Base-by-base conservation (phyloP, 2,329 filamentous ascomycete species). In the Colletotrichum aenigma region DNA sequence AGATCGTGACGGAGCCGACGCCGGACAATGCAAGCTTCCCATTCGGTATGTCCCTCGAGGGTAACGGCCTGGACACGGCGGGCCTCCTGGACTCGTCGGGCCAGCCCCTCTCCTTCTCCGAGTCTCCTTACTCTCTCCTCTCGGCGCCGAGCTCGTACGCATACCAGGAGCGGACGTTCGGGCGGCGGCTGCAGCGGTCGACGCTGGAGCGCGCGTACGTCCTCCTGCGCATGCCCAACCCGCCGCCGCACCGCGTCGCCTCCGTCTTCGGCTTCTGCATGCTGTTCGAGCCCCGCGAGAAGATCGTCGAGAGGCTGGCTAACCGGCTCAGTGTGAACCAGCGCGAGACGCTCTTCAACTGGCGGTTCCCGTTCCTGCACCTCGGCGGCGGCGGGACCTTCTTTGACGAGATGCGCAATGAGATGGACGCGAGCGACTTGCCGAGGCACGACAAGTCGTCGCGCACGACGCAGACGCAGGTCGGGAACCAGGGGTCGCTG, bases 211-310 rank as follows among this genome's bases (percentile, higher is more conserved):
- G 87, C 30, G 94, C 89, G 1, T 90, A 92, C 72, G 84, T 86
- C 4, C 84, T 96, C 2, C 86, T 94, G 4, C 85, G 81, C 16
- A 87, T 87, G 81, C 80, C 84, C 3, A 84, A 87, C 77, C 88
- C 90, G 64, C 87, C 89, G 0, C 87, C 88, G 3, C 81, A 85
- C 4, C 83, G 83, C 1, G 86, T 92, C 71, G 84, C 86, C n/a
- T 88, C 89, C 38, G 88, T 92, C 2, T 96, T 96, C 81, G 93
- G 91, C 43, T 93, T 95, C 72, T 92, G 91, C n/a, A 85, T 94
- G 21, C 88, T 92, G 30, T 93, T 93, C 76, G 89, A 92, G 79
- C 83, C 85, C 2, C 83, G 84, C 6, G 88, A 90, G 6, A 79
- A 83, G 48, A 91, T 92, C 70, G 76, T 89, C 32, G 77, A 81